Percentiles rank a stretch among this genome's conserved stretches.
Evolutionary conservation across 129 eudicot genomes (phyloP).

Genomic region (Solidago caesia): DNA sequence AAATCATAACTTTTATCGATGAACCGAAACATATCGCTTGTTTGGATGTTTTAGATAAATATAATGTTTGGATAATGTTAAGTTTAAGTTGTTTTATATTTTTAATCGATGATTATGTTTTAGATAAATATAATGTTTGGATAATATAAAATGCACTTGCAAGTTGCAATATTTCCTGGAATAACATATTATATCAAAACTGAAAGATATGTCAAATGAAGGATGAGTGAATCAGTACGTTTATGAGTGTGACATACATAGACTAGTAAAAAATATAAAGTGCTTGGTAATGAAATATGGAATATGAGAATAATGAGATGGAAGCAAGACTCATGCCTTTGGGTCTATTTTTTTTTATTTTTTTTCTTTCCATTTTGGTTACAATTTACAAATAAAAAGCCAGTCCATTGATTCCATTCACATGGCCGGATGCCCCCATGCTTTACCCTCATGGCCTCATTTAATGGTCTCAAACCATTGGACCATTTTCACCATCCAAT

Average conservation of each 20-base stretch:
- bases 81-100: too few relatives aligned
- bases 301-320: neutral
- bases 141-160: too few relatives aligned
- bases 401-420: slow-evolving; percentile 29
- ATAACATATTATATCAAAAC: neutral
- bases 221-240: neutral
- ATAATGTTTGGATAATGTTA: too few relatives aligned
- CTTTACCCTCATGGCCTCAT: neutral
- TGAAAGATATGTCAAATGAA: neutral
- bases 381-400: neutral
- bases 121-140: too few relatives aligned
- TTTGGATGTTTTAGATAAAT: too few relatives aligned
- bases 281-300: neutral
- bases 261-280: neutral
- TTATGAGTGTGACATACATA: neutral
- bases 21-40: too few relatives aligned
- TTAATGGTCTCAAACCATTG: slow-evolving; percentile 20
- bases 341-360: neutral
- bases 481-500: slow-evolving; percentile 27
- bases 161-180: too few relatives aligned
- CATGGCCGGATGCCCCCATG: slow-evolving; percentile 19
- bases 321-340: slow-evolving; percentile 30
- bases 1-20: too few relatives aligned
- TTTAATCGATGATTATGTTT: too few relatives aligned
- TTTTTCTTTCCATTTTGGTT: neutral